Conservation (phyloP, 768 basidiomycete species). For the Phanerodontia chrysosporium region DNA sequence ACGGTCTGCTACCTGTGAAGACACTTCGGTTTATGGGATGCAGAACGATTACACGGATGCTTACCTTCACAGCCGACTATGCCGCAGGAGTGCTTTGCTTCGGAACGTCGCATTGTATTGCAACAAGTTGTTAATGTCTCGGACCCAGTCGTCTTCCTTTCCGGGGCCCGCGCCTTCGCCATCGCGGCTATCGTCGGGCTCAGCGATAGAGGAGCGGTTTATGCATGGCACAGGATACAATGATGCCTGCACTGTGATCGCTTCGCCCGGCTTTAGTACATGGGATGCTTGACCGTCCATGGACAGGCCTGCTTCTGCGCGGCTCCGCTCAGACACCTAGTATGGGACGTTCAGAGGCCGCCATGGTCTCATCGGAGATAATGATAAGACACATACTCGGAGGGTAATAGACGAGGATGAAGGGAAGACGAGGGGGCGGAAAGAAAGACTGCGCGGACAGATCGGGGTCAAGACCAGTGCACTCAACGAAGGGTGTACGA, state of each 20-base stretch:
- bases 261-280: slow-evolving; percentile 79
- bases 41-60: not conserved
- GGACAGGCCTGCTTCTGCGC: slow-evolving; percentile 84
- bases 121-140: slow-evolving; percentile 90
- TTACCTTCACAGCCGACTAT: slow-evolving; percentile 52
- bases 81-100: slow-evolving; percentile 79
- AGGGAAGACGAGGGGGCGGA: slow-evolving; percentile 89
- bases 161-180: slow-evolving; percentile 76
- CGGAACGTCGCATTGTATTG: slow-evolving; percentile 95
- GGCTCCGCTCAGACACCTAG: slow-evolving; percentile 80
- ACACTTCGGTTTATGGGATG: no score
- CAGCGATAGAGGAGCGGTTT: slow-evolving; percentile 75
- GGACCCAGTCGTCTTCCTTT: slow-evolving; percentile 93
- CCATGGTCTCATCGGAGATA: not conserved
- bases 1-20: no score
- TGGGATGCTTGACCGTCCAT: slow-evolving; percentile 91
- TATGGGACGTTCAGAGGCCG: not conserved
- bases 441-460: slow-evolving; percentile 88
- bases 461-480: slow-evolving; percentile 94
- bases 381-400: slow-evolving; percentile 43
- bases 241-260: slow-evolving; percentile 79
- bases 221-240: slow-evolving; percentile 92
- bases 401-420: slow-evolving; percentile 72
- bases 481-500: slow-evolving; percentile 89
- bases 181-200: slow-evolving; percentile 44